These are phyloP conservation scores for Phylloporus sp. DNA, from an alignment of 768 basidiomycete species.

Conservation along the genomic window DNA sequence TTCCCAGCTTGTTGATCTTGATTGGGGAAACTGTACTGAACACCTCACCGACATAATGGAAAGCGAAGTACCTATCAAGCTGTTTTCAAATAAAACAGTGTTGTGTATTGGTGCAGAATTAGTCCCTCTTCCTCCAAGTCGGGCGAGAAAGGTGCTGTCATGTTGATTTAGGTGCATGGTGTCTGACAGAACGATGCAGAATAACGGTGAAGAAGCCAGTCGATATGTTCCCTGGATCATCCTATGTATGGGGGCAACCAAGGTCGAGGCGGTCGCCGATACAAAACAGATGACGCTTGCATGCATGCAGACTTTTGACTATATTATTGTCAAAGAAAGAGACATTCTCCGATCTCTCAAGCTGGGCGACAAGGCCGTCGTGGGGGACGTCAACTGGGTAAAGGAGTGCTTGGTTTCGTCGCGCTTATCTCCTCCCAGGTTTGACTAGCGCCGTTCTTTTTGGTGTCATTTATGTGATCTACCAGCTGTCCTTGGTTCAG, in stretches of 20 bases:
- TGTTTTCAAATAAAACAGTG: constrained; percentile 52
- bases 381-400: constrained; percentile 64
- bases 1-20: constrained; percentile 46
- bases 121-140: constrained; percentile 38
- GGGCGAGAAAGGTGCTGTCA: constrained; percentile 20
- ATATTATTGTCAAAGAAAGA: constrained; percentile 56
- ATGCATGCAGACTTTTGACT: constrained; percentile 45
- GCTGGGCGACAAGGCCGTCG: constrained; percentile 28
- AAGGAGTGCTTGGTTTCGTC: constrained; percentile 75
- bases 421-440: constrained; percentile 37
- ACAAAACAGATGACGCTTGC: constrained; percentile 28
- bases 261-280: constrained; percentile 64
- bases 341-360: constrained; percentile 25
- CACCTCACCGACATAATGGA: constrained; percentile 58
- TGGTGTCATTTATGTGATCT: not conserved
- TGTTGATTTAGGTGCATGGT: too few species aligned
- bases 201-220: constrained; percentile 32
- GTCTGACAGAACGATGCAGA: constrained; percentile 16
- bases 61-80: constrained; percentile 52
- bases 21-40: constrained; percentile 48
- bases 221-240: constrained; percentile 61
- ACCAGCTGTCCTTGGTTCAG: not conserved
- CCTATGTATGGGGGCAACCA: constrained; percentile 70
- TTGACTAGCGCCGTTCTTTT: constrained; percentile 3
- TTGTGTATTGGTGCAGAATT: constrained; percentile 59